Evolutionary conservation across 257 asterid genomes (phyloP).

Genomic region (Rauvolfia tetraphylla): DNA sequence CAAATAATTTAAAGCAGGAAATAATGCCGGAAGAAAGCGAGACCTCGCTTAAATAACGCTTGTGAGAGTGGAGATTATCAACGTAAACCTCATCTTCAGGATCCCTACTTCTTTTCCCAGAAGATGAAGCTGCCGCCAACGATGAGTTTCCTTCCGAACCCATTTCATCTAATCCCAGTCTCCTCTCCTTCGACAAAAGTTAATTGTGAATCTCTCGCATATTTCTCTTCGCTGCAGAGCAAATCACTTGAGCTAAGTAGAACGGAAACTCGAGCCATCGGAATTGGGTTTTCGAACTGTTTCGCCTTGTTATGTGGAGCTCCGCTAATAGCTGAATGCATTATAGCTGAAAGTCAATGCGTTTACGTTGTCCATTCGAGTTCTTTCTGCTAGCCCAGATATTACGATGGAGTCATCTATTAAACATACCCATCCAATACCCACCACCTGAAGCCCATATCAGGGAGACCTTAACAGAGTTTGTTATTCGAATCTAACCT

Average conservation of each 20-base stretch:
- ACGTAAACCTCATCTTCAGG: conserved; percentile 91
- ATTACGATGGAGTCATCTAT: too few species aligned
- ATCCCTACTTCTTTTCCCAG: conserved; percentile 73
- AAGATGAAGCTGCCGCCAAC: conserved; percentile 37
- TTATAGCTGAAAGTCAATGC: too few species aligned
- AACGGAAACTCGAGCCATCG: not conserved
- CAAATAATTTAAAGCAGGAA: not conserved
- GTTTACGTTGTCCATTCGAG: too few species aligned
- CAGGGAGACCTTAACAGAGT: too few species aligned
- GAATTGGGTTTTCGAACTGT: too few species aligned
- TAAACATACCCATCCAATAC: too few species aligned
- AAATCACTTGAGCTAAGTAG: not conserved
- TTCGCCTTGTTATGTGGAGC: too few species aligned
- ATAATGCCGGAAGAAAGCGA: not conserved
- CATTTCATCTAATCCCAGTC: conserved; percentile 25
- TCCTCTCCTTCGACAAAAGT: not conserved
- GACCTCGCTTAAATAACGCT: conserved; percentile 97
- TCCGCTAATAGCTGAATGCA: too few species aligned
- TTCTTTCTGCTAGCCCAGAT: too few species aligned
- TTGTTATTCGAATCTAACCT: too few species aligned
- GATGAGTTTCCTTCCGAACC: conserved; percentile 49
- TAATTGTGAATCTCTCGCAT: not conserved
- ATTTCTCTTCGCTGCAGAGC: not conserved
- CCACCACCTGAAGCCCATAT: too few species aligned
- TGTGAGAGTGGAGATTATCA: conserved; percentile 89